Conservation (phyloP, 2,329 filamentous ascomycete species). For the Hymenoscyphus scutula region DNA sequence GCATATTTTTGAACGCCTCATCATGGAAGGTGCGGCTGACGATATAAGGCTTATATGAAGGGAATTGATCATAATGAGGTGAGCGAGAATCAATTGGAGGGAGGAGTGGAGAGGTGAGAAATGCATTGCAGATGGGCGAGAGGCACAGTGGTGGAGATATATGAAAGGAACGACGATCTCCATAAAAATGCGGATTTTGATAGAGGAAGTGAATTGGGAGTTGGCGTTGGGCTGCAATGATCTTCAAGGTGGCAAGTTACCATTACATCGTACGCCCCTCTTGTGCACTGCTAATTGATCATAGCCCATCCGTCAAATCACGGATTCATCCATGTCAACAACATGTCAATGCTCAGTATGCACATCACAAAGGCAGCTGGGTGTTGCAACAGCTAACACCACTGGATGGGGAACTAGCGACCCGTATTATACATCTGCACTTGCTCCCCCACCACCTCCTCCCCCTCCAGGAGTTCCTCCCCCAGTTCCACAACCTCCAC, state of each 20-base stretch:
- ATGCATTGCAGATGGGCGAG: conserved; percentile 1
- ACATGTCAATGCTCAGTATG: conserved; percentile 6
- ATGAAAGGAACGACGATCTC: conserved; percentile 10
- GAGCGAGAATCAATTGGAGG: conserved; percentile 2
- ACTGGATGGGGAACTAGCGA: neutral
- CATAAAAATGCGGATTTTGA: conserved; percentile 1
- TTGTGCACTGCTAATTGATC: neutral
- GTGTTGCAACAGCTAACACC: neutral
- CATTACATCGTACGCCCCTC: neutral
- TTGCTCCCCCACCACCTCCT: neutral
- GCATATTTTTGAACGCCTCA: conserved; percentile 9
- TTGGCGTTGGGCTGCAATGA: conserved; percentile 1
- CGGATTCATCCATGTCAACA: conserved; percentile 8
- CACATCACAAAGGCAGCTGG: conserved; percentile 6
- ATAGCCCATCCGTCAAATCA: neutral
- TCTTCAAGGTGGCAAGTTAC: neutral
- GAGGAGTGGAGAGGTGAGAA: neutral
- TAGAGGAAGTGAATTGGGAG: neutral
- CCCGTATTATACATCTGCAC: neutral
- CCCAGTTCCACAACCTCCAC: conserved; percentile 5
- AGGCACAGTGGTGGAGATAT: conserved; percentile 6
- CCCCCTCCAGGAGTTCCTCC: conserved; percentile 1
- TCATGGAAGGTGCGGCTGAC: neutral
- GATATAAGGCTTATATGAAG: conserved; percentile 4
- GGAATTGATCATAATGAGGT: neutral